Evolutionary conservation across 2,329 filamentous ascomycete genomes (phyloP), one percentile per base, ranked within the genome.

Genomic region (Onygena corvina): DNA sequence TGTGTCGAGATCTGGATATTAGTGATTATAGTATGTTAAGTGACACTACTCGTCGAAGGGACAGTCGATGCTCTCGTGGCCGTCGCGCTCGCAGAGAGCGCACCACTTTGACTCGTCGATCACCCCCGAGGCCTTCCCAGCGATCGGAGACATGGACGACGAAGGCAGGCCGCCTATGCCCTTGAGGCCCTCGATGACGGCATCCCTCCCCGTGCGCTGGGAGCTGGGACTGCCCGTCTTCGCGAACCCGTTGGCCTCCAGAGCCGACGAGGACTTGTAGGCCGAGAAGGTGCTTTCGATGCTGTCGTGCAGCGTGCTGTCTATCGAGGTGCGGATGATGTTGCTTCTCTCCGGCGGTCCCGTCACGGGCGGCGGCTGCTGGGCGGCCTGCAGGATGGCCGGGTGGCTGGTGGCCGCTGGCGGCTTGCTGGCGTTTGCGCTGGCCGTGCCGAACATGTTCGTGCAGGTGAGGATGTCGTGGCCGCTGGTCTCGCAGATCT

Each of bases 391-490:
- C 51, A 9, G 48, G 34, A 16, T 56, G 29, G 29, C 40, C 21
- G 52, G 50, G 16, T 59, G 58, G 36, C 56, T 56, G 30, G 34
- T 31, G 12, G 38, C 47, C 21, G 51, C 40, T n/a, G 20, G 36
- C 49, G 34, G 25, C 30, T 47, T 25, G 49, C 47, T 40, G 14
- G 27, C 33, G 6, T 56, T 23, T 21, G 20, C n/a, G n/a, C n/a
- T n/a, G 55, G 59, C 54, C 33, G 58, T 63, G 52, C 76, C 80
- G 65, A 86, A 90, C 81, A 94, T 92, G 65, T 87, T 90, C 48
- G 85, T 88, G 73, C 90, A 96, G 18, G 86, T 93, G 50, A 96
- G 73, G 53, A 96, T 94, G 60, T 96, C 90, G 62, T 96, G 90
- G 12, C 90, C 89, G 42, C 79, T 76, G 29, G 85, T 86, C 70